Evolutionary conservation across 257 asterid species (phyloP).

Genomic region (Nicotiana benthamiana): DNA sequence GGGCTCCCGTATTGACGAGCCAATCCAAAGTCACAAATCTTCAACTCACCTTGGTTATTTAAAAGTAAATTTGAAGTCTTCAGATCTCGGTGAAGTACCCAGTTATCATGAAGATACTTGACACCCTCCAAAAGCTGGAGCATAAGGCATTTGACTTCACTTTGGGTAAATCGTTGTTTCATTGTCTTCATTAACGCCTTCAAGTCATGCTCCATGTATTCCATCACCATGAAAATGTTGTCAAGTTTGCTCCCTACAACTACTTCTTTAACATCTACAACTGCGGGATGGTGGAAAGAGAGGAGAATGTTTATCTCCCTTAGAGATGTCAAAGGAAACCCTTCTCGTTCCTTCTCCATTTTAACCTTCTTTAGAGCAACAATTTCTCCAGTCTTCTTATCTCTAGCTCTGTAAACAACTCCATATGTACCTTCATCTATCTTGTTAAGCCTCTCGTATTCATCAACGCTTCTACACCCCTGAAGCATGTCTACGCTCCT

Average conservation of each 20-base stretch:
- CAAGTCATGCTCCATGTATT: constrained; percentile 85
- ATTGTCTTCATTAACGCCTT: constrained; percentile 61
- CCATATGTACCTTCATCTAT: constrained; percentile 88
- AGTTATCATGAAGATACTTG: constrained; percentile 67
- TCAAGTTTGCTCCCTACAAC: constrained; percentile 63
- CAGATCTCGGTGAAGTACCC: constrained; percentile 80
- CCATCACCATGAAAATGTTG: constrained; percentile 76
- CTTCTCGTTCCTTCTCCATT: constrained; percentile 65
- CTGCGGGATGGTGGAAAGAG: constrained; percentile 56
- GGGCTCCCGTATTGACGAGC: constrained; percentile 83
- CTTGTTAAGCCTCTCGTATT: constrained; percentile 71
- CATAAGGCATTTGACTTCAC: constrained; percentile 82
- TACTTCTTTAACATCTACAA: constrained; percentile 82
- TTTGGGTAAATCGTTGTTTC: constrained; percentile 58
- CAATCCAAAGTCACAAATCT: constrained; percentile 81
- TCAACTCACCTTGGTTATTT: constrained; percentile 64
- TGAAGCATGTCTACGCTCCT: constrained; percentile 75
- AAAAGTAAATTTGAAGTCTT: constrained; percentile 72
- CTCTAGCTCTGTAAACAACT: constrained; percentile 72
- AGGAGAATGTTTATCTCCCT: constrained; percentile 77
- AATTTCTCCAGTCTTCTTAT: constrained; percentile 64
- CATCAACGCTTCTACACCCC: constrained; percentile 74
- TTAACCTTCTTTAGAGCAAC: constrained; percentile 84
- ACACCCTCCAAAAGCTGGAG: constrained; percentile 66
- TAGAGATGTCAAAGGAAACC: constrained; percentile 69